Conservation (phyloP, 1,139 yeast genomes). For the Nakaseomyces delphensis region DNA sequence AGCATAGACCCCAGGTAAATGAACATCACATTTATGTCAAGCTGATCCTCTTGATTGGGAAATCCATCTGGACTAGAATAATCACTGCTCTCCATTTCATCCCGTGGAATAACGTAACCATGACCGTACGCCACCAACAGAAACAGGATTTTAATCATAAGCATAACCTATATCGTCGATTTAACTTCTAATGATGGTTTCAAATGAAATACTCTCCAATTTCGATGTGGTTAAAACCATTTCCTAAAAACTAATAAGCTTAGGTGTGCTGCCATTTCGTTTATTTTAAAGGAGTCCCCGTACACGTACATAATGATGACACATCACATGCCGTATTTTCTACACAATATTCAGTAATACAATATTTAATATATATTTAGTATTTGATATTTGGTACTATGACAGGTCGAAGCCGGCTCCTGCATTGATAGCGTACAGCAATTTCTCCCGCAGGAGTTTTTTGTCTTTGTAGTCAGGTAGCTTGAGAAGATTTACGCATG, state of each 20-base stretch:
- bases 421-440: slow-evolving; percentile 67
- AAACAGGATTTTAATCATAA: slow-evolving; percentile 2
- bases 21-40: slow-evolving; percentile 5
- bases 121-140: slow-evolving; percentile 4
- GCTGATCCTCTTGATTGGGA: slow-evolving; percentile 6
- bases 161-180: no score
- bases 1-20: slow-evolving; percentile 17
- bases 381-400: slow-evolving; percentile 23
- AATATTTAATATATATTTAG: no score
- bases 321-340: no score
- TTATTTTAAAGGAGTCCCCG: no score
- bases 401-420: slow-evolving; percentile 85
- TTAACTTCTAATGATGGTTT: no score
- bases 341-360: no score
- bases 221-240: no score
- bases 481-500: slow-evolving; percentile 82
- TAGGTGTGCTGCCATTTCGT: no score
- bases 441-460: slow-evolving; percentile 46
- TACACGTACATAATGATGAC: no score
- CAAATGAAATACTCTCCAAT: no score
- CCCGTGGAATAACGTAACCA: slow-evolving; percentile 3
- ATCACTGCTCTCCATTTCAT: not conserved
- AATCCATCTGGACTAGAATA: slow-evolving; percentile 4
- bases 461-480: slow-evolving; percentile 74
- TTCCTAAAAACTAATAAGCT: no score